Conservation (phyloP, 2,329 filamentous ascomycete genomes). For the Fusarium neocosmosporiellum region DNA sequence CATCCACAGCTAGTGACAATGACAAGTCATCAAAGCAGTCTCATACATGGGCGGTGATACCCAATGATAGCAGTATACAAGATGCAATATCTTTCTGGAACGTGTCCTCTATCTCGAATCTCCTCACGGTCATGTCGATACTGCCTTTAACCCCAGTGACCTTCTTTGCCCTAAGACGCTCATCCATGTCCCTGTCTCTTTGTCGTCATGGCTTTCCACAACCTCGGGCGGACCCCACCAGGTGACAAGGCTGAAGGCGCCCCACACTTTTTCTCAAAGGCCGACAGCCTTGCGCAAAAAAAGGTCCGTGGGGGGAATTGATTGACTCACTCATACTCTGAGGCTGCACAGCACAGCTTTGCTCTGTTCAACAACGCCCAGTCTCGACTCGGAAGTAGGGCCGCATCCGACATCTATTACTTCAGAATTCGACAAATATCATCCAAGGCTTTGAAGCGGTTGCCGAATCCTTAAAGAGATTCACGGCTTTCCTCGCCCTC, state of each 20-base stretch:
- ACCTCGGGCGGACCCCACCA: constrained; percentile 15
- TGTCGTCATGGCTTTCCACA: constrained; percentile 30
- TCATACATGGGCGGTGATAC: constrained; percentile 21
- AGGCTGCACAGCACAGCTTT: constrained; percentile 16
- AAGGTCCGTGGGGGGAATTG: constrained; percentile 35
- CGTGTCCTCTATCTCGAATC: not conserved
- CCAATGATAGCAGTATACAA: not conserved
- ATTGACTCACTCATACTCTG: constrained; percentile 40
- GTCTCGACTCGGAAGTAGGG: constrained; percentile 1
- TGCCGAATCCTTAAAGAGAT: not conserved
- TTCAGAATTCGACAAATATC: not conserved
- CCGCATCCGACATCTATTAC: not conserved
- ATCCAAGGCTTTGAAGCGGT: not conserved
- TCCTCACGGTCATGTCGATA: not conserved
- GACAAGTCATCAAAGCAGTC: constrained; percentile 25
- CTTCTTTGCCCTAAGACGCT: not conserved
- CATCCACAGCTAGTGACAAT: constrained; percentile 20
- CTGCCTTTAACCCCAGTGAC: not conserved
- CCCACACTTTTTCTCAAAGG: constrained; percentile 27
- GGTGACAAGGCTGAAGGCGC: constrained; percentile 35
- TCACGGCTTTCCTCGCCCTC: constrained; percentile 8
- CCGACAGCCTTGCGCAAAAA: constrained; percentile 44
- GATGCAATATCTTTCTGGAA: not conserved
- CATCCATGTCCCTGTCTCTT: constrained; percentile 9
- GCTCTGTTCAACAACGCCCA: constrained; percentile 16